Percentiles rank a stretch among this genome's conserved stretches.
These are phyloP conservation scores for Pueraria montana DNA, from an alignment of 306 rosid genomes.

Conservation along the genomic window DNA sequence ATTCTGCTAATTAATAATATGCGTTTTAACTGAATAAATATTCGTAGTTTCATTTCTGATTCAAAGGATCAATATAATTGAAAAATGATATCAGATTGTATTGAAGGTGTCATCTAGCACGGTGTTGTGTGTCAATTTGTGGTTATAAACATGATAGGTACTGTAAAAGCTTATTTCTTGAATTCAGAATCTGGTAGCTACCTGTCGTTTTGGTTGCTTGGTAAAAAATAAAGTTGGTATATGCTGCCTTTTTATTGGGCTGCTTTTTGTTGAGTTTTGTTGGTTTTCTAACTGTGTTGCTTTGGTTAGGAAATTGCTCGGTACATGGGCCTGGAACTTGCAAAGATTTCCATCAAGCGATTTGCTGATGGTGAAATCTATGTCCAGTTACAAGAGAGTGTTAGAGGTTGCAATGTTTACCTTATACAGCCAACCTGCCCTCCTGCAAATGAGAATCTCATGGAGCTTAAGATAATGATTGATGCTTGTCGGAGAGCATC, in stretches of 20 bases:
- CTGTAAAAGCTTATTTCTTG: constrained; percentile 20
- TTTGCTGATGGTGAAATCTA: constrained; percentile 98
- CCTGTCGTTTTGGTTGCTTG: not conserved
- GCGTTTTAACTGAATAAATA: not conserved
- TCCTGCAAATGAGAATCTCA: constrained; percentile 95
- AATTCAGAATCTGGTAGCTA: not conserved
- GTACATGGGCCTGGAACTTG: constrained; percentile 93
- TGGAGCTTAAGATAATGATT: constrained; percentile 91
- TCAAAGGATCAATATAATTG: not conserved
- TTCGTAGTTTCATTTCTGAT: not conserved
- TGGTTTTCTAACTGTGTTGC: constrained; percentile 22
- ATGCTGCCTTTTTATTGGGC: not conserved
- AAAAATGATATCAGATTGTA: not conserved
- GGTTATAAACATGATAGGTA: not conserved
- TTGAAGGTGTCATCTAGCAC: constrained; percentile 11
- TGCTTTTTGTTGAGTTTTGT: constrained; percentile 11
- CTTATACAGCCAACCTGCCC: constrained; percentile 93
- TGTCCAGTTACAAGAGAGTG: constrained; percentile 96
- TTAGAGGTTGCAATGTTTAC: constrained; percentile 91
- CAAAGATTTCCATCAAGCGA: constrained; percentile 79
- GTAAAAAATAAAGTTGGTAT: not conserved
- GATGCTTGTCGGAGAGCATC: constrained; percentile 99
- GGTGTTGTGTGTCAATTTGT: constrained; percentile 1
- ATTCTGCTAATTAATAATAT: not conserved
- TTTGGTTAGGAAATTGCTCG: constrained; percentile 84